Base-by-base conservation (phyloP, 2,329 filamentous ascomycete species). In the Trichoderma hamatum region DNA sequence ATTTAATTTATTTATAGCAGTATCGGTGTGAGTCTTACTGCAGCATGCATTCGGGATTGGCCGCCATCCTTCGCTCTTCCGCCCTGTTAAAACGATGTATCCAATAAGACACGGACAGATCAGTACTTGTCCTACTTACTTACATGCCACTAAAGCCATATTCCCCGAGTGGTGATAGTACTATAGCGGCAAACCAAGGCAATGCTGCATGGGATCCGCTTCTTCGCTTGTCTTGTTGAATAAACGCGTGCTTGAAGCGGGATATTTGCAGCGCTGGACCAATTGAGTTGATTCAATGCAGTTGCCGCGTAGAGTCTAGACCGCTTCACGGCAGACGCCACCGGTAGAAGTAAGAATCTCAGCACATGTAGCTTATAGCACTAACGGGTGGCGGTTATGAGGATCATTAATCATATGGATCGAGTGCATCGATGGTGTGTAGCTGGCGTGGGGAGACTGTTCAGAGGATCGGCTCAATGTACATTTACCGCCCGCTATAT, bases 1-100 rank as follows among this genome's bases (percentile, higher is more conserved):
- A 59, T 59, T 59, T 67, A 19, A 3, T n/a, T 43, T 43, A 43
- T n/a, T 43, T 43, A 43, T n/a, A 43, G 39, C 39, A 43, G 39
- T 67, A 59, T 67, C 54, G 34, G n/a, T 28, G 63, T 11, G 39
- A 30, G 56, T 67, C 64, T 67, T 11, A 67, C 64, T 51, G 64
- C 64, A 51, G 39, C 61, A 67, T 67, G 54, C 64, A 46, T 16
- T 1, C 19, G 21, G 9, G 52, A 66, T 58, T 65, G 34, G 34
- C 4, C 19, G 39, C 19, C 9, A 7, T 21, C 28, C 34, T 34
- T 62, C 2, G 6, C 16, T 21, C 14, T 19, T 51, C 28, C 43
- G 2, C 28, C 43, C 34, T 34, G 5, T 26, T 11, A 5, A 5
- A 19, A 24, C 4, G 2, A 24, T 6, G 3, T 26, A 11, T 1